phyloP scores from a whole-genome alignment of 164 flowering plant genomes.

The Tetrastigma voinierianum region DNA sequence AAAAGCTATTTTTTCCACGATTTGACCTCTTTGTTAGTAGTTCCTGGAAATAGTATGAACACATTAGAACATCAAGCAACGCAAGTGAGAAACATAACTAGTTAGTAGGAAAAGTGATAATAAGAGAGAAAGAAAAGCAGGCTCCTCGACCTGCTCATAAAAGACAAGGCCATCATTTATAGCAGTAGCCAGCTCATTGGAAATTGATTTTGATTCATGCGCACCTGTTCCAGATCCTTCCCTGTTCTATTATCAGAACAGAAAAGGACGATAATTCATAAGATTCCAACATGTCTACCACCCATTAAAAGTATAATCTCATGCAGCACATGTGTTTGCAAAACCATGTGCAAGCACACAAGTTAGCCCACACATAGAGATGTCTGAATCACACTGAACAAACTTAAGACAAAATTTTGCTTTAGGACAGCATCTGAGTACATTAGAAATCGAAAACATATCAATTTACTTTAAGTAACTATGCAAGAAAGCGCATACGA shows the following conservation, averaged over 20 bases:
- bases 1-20: conserved; percentile 33
- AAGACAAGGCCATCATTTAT: conserved; percentile 89
- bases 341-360: neutral
- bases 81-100: neutral
- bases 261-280: conserved; percentile 1
- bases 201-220: conserved; percentile 47
- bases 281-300: neutral
- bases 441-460: neutral
- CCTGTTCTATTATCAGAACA: conserved; percentile 29
- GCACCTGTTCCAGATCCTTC: conserved; percentile 36
- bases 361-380: neutral
- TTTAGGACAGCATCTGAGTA: too few species aligned
- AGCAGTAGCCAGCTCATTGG: conserved; percentile 78
- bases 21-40: conserved; percentile 48
- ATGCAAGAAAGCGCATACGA: neutral
- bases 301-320: neutral
- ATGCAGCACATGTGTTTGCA: neutral
- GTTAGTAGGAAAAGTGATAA: neutral
- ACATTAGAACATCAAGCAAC: neutral
- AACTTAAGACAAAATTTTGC: neutral
- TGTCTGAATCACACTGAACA: neutral
- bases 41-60: conserved; percentile 42
- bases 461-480: neutral
- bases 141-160: conserved; percentile 76
- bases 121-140: neutral